A percentile compares a stretch with the other conserved stretches of the same genome.
phyloP scores from a whole-genome alignment of 169 alveolate species.

The Blepharisma undulans region DNA sequence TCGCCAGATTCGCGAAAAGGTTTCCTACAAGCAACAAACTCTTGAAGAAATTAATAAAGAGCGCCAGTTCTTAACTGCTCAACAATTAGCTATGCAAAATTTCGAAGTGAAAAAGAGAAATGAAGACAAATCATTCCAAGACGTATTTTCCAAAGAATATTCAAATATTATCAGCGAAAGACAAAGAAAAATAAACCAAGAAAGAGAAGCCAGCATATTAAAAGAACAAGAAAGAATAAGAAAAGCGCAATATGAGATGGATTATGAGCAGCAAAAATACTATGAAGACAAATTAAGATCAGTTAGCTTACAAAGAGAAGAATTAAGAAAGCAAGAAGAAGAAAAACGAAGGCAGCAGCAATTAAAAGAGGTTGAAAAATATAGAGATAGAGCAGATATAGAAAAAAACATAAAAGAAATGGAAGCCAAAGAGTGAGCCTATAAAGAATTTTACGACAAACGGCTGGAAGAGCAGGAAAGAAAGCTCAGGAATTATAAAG shows the following conservation, averaged over 20 bases:
- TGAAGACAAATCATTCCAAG: not conserved
- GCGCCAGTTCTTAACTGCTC: not conserved
- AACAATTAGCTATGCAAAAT: slow-evolving; percentile 7
- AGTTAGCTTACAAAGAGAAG: not conserved
- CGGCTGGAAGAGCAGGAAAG: not conserved
- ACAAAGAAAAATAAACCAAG: not conserved
- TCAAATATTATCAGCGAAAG: not conserved
- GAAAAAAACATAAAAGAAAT: slow-evolving; percentile 14
- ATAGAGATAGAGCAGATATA: not conserved
- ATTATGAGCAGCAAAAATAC: not conserved
- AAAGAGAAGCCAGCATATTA: not conserved
- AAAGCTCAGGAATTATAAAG: not conserved
- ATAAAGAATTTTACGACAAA: not conserved
- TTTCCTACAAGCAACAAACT: not conserved
- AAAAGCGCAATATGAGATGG: not conserved
- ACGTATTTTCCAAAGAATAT: not conserved
- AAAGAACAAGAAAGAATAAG: slow-evolving; percentile 18
- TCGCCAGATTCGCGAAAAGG: not conserved
- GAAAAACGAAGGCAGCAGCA: not conserved
- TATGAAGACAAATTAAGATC: not conserved
- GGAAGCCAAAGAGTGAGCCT: not conserved
- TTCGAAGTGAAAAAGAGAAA: not conserved
- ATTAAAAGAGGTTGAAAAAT: not conserved
- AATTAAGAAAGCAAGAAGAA: not conserved
- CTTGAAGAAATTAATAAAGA: not conserved